These are phyloP conservation scores for Phaffomyces thermotolerans DNA, from an alignment of 805 yeast species.

Conservation along the genomic window DNA sequence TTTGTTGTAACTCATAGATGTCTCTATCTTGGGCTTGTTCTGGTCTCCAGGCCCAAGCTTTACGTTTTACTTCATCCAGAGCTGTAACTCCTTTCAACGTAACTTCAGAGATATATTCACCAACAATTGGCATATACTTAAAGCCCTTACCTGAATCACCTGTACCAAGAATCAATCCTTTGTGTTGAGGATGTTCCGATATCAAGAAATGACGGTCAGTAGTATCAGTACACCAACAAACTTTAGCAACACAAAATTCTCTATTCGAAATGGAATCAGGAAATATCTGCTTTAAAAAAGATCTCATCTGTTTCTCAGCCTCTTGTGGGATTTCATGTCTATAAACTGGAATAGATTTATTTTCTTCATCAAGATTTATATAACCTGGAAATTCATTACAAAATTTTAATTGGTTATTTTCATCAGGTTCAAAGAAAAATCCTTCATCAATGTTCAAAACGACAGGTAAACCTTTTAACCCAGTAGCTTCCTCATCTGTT, in stretches of 20 bases:
- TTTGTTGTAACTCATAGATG: slow-evolving; percentile 20
- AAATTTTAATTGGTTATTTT: slow-evolving; percentile 28
- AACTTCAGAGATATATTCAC: slow-evolving; percentile 27
- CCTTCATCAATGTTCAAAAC: slow-evolving; percentile 32
- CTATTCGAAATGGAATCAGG: slow-evolving; percentile 25
- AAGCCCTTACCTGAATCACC: slow-evolving; percentile 34
- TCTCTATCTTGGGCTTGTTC: slow-evolving; percentile 23
- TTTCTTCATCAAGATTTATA: slow-evolving; percentile 18
- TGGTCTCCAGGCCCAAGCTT: slow-evolving; percentile 32
- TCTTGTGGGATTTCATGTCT: slow-evolving; percentile 26
- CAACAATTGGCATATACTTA: slow-evolving; percentile 30
- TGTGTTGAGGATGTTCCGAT: slow-evolving; percentile 25
- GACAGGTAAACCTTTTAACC: slow-evolving; percentile 29
- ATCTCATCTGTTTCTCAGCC: slow-evolving; percentile 27
- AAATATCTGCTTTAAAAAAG: slow-evolving; percentile 26
- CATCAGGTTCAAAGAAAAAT: slow-evolving; percentile 36
- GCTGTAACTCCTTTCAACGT: slow-evolving; percentile 25
- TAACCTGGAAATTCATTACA: slow-evolving; percentile 36
- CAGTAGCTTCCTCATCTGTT: slow-evolving; percentile 26
- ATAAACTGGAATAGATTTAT: slow-evolving; percentile 26
- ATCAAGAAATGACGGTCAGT: slow-evolving; percentile 28
- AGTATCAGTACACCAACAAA: slow-evolving; percentile 34
- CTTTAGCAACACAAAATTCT: slow-evolving; percentile 24
- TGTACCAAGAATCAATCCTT: slow-evolving; percentile 25
- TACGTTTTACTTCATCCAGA: slow-evolving; percentile 20